These are phyloP conservation scores for Leptomonas pyrrhocoris DNA, from an alignment of 208 protist genomes.

Conservation along the genomic window DNA sequence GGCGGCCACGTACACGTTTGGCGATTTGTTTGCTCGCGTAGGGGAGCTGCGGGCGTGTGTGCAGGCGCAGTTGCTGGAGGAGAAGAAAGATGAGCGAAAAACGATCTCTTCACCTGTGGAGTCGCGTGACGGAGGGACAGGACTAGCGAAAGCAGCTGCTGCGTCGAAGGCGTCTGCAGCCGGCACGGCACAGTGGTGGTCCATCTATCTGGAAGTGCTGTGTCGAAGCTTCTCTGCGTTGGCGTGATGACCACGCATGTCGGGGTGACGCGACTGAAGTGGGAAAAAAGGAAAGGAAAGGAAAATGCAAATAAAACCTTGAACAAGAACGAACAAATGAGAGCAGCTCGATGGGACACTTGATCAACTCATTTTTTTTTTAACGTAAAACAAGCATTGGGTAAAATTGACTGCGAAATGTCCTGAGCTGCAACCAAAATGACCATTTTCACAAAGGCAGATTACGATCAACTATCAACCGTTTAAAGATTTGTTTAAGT, in stretches of 20 bases:
- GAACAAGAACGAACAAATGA: no score
- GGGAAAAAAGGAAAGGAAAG: no score
- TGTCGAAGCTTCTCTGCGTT: slow-evolving; percentile 24
- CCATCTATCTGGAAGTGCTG: slow-evolving; percentile 23
- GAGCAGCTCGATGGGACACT: background rate
- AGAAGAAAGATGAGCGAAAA: background rate
- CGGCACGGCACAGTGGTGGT: slow-evolving; percentile 32
- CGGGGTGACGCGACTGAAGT: no score
- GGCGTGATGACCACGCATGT: background rate
- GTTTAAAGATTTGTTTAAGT: no score
- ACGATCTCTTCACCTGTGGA: background rate
- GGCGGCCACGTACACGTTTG: slow-evolving; percentile 17
- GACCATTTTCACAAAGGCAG: no score
- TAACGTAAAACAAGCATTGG: no score
- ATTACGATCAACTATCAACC: no score
- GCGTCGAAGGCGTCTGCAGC: background rate
- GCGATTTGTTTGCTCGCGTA: slow-evolving; percentile 16
- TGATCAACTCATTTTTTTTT: no score
- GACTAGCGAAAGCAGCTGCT: background rate
- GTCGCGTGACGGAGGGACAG: background rate
- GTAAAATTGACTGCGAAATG: no score
- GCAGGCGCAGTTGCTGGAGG: slow-evolving; percentile 27
- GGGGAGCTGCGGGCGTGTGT: slow-evolving; percentile 33
- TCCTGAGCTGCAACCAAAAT: no score
- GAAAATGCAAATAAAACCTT: no score